Evolutionary conservation across 345 rosid genomes (phyloP), one percentile per base, ranked within the genome.

Genomic region (Sisymbrium altissimum): DNA sequence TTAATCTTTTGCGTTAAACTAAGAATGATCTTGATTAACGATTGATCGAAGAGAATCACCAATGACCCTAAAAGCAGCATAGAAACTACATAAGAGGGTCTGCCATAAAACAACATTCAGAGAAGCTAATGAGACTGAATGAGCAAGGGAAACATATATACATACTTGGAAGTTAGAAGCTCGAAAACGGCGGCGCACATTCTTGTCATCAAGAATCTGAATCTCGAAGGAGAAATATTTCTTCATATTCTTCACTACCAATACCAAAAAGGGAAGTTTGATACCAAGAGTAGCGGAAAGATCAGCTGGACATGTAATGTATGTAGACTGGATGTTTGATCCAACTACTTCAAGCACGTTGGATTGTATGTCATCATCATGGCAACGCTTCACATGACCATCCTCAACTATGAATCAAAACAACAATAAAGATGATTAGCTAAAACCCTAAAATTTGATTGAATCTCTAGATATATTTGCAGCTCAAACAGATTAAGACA

Each of bases 91-190:
- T 7, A 27, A 64, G 45, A 59, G 7, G 19, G 7, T n/a, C 49
- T 44, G 27, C 39, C 19, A 52, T 13, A 19, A 23, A 13, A 49
- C 43, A 18, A 57, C 30, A 57, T 36, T 33, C 56, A 49, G 39
- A 77, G 48, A 30, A 27, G 36, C 4, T 23, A 57, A 23, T 23
- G 62, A 39, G 43, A 48, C 15, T 50, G 56, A 60, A 52, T 4
- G 7, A 72, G 30, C 52, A 52, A 66, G 64, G 84, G 86, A 81
- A 77, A 80, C 79, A 87, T 87, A 80, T 79, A n/a, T 87, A 50
- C 99, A 86, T 73, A 95, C 99, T 87, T 95, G 99, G 80, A 87
- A 95, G 79, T 92, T 95, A 84, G 99, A 95, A 87, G 99, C 90
- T 25, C 98, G 89, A 74, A 95, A 95, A 62, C 99, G 97, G 32